Base-by-base conservation (phyloP, 176 grass and related monocot genomes). In the Echinochloa phyllopogon region DNA sequence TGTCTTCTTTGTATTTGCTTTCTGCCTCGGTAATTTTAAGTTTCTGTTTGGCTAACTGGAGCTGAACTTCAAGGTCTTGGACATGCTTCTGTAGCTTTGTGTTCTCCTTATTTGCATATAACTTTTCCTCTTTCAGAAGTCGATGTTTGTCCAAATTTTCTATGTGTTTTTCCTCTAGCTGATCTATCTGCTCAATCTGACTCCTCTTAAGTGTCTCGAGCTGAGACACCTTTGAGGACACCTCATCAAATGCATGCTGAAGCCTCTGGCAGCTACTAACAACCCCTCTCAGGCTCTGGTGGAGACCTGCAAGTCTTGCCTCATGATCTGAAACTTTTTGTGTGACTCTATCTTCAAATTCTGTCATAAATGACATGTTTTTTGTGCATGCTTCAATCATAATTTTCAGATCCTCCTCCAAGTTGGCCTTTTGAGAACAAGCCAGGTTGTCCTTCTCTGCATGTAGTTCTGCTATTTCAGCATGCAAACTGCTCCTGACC, bases 11-110 rank as follows among this genome's bases (percentile, higher is more conserved):
- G 76, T 80, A 79, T 75, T 79, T 94, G 67, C 88, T 83, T 65
- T 95, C 93, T 66, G 79, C 81, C 71, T 95, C 87, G 0, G 87
- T 85, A 51, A 90, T 58, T 87, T 89, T 88, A 57, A 98, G 85
- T 56, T 94, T 94, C 72, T 95, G 93, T 43, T 94, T 89, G 47
- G 86, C 80, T 40, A 98, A 53, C 51, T 92, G 81, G 53, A 93
- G 76, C 40, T 92, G 91, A 64, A 82, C 83, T 81, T 94, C 85
- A 70, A 90, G 75, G 58, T 87, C 78, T 83, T 94, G 82, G 74
- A 95, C 38, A 90, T 85, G 66, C 39, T 62, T 79, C 21, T 87
- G 81, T 16, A 95, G 70, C 27, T 86, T 87, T 87, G 23, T 29
- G 36, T 80, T 88, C 67, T 95, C 93, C 78, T 88, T 94, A 62